Evolutionary conservation across 2,329 filamentous ascomycete species (phyloP).

Genomic region (Botrytis sinoallii): DNA sequence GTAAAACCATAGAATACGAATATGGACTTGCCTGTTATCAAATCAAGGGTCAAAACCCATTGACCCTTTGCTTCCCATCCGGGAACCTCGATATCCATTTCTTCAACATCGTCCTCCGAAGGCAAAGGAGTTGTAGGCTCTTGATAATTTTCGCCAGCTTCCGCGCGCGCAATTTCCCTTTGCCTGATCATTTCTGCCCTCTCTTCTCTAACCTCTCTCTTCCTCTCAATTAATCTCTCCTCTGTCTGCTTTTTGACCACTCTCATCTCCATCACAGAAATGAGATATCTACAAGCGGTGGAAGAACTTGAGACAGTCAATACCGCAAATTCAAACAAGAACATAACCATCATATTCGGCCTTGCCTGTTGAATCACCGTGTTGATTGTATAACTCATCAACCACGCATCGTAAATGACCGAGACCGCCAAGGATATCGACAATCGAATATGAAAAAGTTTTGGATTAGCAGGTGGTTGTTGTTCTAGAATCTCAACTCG

Average conservation of each 20-base stretch:
- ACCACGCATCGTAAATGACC: conserved; percentile 72
- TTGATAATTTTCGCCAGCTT: conserved; percentile 28
- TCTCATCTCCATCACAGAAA: conserved; percentile 73
- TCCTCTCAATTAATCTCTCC: conserved; percentile 64
- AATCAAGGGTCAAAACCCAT: conserved; percentile 84
- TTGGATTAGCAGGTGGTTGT: conserved; percentile 84
- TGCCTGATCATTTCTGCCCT: conserved; percentile 48
- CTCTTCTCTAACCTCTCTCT: conserved; percentile 62
- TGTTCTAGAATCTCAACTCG: conserved; percentile 93
- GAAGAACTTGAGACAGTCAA: conserved; percentile 76
- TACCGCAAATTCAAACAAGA: conserved; percentile 94
- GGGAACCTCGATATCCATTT: conserved; percentile 90
- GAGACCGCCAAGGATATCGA: conserved; percentile 76
- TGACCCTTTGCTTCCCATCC: conserved; percentile 97
- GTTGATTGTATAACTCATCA: conserved; percentile 77
- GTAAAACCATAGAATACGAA: not conserved
- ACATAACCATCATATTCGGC: conserved; percentile 99
- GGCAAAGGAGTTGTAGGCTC: conserved; percentile 48
- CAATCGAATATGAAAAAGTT: conserved; percentile 81
- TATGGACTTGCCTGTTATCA: conserved; percentile 64
- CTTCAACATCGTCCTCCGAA: conserved; percentile 74
- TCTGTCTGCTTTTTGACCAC: conserved; percentile 73
- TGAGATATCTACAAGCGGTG: conserved; percentile 72
- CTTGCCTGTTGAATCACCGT: conserved; percentile 82
- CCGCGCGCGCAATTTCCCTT: conserved; percentile 39